Evolutionary conservation across 768 basidiomycete species (phyloP), one percentile per base, ranked within the genome.

Genomic region (Punctularia strigosozonata): DNA sequence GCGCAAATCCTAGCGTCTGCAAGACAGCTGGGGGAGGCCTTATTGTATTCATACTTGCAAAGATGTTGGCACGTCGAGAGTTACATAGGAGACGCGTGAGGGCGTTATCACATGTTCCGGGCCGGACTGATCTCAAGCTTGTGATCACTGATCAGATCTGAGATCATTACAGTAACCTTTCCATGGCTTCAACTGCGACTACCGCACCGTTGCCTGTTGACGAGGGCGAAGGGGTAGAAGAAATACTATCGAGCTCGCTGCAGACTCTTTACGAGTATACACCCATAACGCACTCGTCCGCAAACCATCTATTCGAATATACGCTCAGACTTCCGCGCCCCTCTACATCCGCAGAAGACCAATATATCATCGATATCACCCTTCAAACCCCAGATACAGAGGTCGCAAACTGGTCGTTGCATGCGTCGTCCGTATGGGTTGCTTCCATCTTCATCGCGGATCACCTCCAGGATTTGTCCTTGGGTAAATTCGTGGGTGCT

Each of bases 1-100:
- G 87, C 3, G 87, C 78, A 59, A 87, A 89, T 2, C 82, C 85
- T 22, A 84, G 81, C 0, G 86, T 89, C 23, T 80, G 75, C 10
- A 83, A 45, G 31, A 64, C 55, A 22, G 71, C 66, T 31, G 78
- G 71, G 40, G 67, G 64, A 30, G 44, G 49, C 19, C 33, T 34
- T 31, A 54, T 43, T n/a, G 48, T 44, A 45, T 61, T 61, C 65
- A 65, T 69, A n/a, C n/a, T n/a, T n/a, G n/a, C n/a, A n/a, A n/a
- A n/a, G n/a, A n/a, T n/a, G n/a, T n/a, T n/a, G n/a, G n/a, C n/a
- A n/a, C n/a, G n/a, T n/a, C n/a, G n/a, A n/a, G n/a, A n/a, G n/a
- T n/a, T n/a, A n/a, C n/a, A n/a, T n/a, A n/a, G n/a, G n/a, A n/a
- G n/a, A n/a, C n/a, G n/a, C n/a, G n/a, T n/a, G n/a, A n/a, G n/a